phyloP scores from a whole-genome alignment of 108 stramenopile genomes.

The Mediolabrus comicus region DNA sequence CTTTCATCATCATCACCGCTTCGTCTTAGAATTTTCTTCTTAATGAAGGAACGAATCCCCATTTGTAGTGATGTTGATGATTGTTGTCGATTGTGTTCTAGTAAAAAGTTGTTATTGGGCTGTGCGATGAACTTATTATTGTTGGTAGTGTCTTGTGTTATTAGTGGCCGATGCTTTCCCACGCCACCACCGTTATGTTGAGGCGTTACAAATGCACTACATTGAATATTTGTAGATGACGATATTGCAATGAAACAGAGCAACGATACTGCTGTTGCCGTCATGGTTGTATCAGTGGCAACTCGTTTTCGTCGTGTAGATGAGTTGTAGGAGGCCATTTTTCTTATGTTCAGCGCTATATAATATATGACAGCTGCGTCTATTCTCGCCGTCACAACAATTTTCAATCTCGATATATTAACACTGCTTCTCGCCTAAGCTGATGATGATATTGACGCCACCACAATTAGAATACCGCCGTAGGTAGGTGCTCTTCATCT shows the following conservation, averaged over 20 bases:
- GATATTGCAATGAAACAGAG: not conserved
- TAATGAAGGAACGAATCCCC: constrained; percentile 44
- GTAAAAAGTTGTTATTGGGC: not conserved
- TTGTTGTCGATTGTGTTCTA: not conserved
- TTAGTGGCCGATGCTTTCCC: no score
- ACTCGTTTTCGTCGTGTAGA: no score
- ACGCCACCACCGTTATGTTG: not conserved
- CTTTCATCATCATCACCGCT: constrained; percentile 2
- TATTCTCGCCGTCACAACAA: no score
- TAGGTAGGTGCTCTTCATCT: no score
- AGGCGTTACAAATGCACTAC: not conserved
- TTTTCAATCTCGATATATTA: no score
- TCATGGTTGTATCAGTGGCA: no score
- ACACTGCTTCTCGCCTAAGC: no score
- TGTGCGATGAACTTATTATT: not conserved
- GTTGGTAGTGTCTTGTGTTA: not conserved
- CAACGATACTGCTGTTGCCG: not conserved
- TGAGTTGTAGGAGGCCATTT: no score
- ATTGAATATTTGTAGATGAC: not conserved
- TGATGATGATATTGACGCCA: no score
- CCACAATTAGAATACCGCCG: no score
- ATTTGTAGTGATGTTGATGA: constrained; percentile 16
- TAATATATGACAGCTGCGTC: no score
- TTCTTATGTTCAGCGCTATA: no score
- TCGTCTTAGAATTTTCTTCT: constrained; percentile 24